Conservation (phyloP, 768 basidiomycete species). For the Heimioporus sp. region DNA sequence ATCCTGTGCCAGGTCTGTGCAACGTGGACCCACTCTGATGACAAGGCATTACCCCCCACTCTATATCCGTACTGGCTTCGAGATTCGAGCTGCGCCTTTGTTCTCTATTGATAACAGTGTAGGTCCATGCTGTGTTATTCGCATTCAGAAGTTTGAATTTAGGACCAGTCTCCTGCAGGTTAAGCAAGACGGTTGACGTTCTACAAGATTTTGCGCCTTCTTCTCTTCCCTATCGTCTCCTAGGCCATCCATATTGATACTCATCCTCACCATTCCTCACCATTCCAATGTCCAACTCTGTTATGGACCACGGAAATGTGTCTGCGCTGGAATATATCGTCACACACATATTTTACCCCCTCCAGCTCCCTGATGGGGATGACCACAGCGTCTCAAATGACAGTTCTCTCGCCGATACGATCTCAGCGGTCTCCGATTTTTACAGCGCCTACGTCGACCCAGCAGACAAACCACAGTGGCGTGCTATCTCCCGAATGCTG, state of each 20-base stretch:
- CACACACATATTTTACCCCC: constrained; percentile 44
- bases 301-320: neutral
- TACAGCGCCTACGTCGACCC: constrained; percentile 14
- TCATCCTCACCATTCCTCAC: neutral
- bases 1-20: no score
- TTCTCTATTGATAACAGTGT: neutral
- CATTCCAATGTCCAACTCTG: constrained; percentile 4
- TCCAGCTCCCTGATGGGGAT: constrained; percentile 37
- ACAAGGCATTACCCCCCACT: neutral
- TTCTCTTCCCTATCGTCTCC: neutral
- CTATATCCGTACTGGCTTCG: neutral
- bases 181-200: neutral
- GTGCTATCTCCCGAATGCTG: constrained; percentile 31
- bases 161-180: neutral
- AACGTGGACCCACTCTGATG: neutral
- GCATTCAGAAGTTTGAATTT: constrained; percentile 1
- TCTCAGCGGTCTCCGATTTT: constrained; percentile 14
- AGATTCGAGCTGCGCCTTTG: neutral
- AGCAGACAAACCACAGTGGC: constrained; percentile 26
- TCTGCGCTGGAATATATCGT: constrained; percentile 30
- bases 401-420: constrained; percentile 20
- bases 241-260: neutral
- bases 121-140: constrained; percentile 13
- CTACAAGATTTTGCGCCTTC: neutral
- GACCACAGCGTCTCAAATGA: constrained; percentile 30